phyloP scores from a whole-genome alignment of 306 rosid genomes.

The Alnus glutinosa region DNA sequence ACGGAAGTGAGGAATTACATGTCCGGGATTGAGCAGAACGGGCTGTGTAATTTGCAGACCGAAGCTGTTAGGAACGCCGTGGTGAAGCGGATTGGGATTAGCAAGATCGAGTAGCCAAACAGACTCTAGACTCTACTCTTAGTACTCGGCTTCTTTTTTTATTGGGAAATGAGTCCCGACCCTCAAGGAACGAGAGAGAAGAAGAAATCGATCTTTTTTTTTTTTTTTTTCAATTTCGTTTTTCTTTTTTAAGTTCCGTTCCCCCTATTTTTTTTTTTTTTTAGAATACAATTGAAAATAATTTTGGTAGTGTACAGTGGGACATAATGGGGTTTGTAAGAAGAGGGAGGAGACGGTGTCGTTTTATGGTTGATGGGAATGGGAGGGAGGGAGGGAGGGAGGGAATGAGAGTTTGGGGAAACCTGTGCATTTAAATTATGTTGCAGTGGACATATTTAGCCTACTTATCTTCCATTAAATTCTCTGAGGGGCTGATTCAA shows the following conservation, averaged over 20 bases:
- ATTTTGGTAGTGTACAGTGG: slow-evolving; percentile 53
- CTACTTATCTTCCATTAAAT: not conserved
- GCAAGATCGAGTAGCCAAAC: slow-evolving; percentile 48
- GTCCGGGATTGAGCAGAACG: slow-evolving; percentile 70
- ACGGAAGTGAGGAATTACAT: slow-evolving; percentile 75
- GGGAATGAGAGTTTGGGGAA: not conserved
- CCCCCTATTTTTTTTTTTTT: not conserved
- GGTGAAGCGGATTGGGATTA: slow-evolving; percentile 55
- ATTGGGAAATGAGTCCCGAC: slow-evolving; percentile 17
- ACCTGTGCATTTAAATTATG: not conserved
- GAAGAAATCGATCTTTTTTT: not conserved
- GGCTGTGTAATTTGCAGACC: slow-evolving; percentile 46
- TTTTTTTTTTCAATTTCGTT: not conserved
- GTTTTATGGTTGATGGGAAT: slow-evolving; percentile 5
- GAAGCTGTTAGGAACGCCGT: slow-evolving; percentile 62
- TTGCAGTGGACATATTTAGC: not conserved
- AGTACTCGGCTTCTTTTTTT: slow-evolving; percentile 6
- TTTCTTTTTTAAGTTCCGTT: not conserved
- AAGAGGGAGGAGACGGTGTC: not conserved
- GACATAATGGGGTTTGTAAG: slow-evolving; percentile 13
- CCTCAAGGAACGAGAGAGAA: not conserved
- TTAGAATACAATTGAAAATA: slow-evolving; percentile 39
- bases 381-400: not conserved
- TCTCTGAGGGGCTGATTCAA: not conserved
- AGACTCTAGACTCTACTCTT: slow-evolving; percentile 4